Evolutionary conservation across 345 rosid genomes (phyloP), one percentile per base, ranked within the genome.

Genomic region (Camelina hispida): DNA sequence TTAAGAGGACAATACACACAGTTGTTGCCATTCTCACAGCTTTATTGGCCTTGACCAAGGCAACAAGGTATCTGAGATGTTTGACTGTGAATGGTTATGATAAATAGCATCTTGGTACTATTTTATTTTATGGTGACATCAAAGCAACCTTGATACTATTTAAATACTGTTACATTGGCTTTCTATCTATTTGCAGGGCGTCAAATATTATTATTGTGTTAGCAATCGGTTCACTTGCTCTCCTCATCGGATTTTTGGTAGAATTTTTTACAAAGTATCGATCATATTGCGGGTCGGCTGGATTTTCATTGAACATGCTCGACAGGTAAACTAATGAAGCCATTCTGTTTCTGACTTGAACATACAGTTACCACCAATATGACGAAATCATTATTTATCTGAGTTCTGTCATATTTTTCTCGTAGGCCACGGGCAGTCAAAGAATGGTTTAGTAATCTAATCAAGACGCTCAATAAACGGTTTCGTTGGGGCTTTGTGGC

Each of bases 11-110:
- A 54, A 86, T 92, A 53, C 97, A 92, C 80, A 80, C 92, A 15
- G 92, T 69, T 59, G 97, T 88, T 43, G 91, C 96, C 68, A 95
- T 95, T 73, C 84, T 92, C 68, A 92, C 99, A 30, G 97, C 97
- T 59, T 86, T 92, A 44, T 68, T 95, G 88, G 99, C 97, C 73
- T 78, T 90, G 77, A 95, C 97, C 1, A 86, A 92, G 72, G 99
- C 99, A 78, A 92, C 99, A 69, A 89, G 99, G 99, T 90, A 86
- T 6, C 13, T 62, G 51, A 40, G 4, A 32, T 68, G 64, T 43
- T 73, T 5, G 62, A 34, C 62, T 51, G 32, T 51, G 32, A 72
- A 37, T 32, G 47, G 50, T 56, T 54, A 43, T 70, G 43, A 18
- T 54, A 46, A 9, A 9, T 44, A 73, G 64, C 35, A 56, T 12